These are phyloP conservation scores for Deinandra increscens DNA, from an alignment of 129 eudicot species.

Conservation along the genomic window DNA sequence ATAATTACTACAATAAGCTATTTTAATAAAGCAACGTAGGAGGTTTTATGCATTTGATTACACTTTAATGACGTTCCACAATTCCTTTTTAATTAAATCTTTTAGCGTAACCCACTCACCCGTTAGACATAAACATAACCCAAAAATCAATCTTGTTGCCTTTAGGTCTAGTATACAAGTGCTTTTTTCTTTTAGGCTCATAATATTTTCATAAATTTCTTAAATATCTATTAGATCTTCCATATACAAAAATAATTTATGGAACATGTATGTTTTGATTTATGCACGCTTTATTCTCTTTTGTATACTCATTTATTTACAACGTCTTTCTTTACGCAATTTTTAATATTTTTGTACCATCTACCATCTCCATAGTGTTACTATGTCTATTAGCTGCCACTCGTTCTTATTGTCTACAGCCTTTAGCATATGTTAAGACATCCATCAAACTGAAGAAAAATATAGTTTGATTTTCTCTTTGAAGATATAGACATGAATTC, in stretches of 20 bases:
- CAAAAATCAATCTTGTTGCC: too few relatives aligned
- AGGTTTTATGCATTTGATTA: background rate
- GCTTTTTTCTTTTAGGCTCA: too few relatives aligned
- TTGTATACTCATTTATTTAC: background rate
- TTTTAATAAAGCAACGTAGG: background rate
- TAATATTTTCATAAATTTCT: background rate
- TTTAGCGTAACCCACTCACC: background rate
- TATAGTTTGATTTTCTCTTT: background rate
- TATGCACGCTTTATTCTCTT: background rate
- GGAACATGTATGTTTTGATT: background rate
- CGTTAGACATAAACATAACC: background rate
- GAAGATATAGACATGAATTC: background rate
- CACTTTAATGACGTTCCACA: background rate
- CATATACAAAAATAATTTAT: background rate
- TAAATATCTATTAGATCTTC: background rate
- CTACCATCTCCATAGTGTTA: background rate
- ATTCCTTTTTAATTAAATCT: background rate
- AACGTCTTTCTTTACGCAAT: background rate
- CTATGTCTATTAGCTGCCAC: background rate
- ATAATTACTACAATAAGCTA: background rate
- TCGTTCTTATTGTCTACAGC: background rate
- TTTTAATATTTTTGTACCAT: background rate
- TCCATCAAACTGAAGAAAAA: background rate
- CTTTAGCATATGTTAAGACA: background rate
- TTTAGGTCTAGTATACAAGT: too few relatives aligned